Evolutionary conservation across 495 filamentous ascomycete species (phyloP).

Genomic region (Aspergillus haitiensis): DNA sequence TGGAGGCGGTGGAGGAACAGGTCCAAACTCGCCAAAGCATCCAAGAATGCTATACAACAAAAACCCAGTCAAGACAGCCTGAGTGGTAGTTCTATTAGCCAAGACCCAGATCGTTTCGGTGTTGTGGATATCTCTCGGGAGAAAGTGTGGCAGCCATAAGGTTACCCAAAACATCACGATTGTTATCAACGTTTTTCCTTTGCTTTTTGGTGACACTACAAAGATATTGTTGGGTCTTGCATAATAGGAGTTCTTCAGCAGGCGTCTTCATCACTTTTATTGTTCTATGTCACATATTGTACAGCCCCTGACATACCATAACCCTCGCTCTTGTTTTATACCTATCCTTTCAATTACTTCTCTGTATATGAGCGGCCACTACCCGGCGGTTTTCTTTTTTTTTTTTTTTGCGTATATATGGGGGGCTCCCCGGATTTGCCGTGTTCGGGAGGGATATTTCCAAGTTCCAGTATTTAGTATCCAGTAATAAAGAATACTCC

Average conservation of each 20-base stretch:
- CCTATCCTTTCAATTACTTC: background rate
- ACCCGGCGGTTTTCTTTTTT: background rate
- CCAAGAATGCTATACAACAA: background rate
- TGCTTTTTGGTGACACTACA: too few relatives aligned
- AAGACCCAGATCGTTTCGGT: background rate
- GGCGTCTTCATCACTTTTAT: background rate
- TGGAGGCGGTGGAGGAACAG: slow-evolving; percentile 16
- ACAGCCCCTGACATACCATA: too few relatives aligned
- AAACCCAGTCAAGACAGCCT: slow-evolving; percentile 5
- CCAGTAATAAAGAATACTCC: background rate
- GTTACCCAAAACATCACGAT: slow-evolving; percentile 17
- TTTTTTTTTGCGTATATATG: slow-evolving; percentile 2
- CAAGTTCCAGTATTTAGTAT: background rate
- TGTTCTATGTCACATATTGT: background rate
- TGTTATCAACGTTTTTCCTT: slow-evolving; percentile 11
- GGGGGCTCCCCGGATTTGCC: background rate
- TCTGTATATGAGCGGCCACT: background rate
- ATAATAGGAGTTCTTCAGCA: slow-evolving; percentile 16
- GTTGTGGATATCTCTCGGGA: slow-evolving; percentile 5
- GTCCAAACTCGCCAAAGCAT: background rate
- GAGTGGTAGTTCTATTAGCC: slow-evolving; percentile 12
- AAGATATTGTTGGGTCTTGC: slow-evolving; percentile 13
- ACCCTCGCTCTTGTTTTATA: background rate
- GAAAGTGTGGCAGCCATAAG: slow-evolving; percentile 13
- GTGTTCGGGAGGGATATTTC: background rate